Evolutionary conservation across 2,329 filamentous ascomycete genomes (phyloP).

Genomic region (Aureobasidium melanogenum): DNA sequence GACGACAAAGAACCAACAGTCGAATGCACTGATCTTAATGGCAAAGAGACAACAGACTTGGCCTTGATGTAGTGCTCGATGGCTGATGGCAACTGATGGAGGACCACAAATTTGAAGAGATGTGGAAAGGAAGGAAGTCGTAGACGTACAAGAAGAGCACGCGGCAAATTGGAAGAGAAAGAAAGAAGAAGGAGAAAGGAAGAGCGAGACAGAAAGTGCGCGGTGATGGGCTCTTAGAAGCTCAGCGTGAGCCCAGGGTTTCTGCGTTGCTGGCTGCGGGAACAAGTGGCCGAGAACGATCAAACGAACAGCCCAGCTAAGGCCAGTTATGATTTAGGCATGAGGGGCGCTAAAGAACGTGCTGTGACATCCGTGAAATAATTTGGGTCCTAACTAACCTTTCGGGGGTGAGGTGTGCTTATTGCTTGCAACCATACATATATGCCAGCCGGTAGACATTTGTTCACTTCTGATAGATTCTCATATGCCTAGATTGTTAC

Average conservation of each 20-base stretch:
- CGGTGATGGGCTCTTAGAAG: conserved; percentile 9
- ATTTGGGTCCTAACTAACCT: neutral
- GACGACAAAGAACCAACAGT: neutral
- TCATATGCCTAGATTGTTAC: neutral
- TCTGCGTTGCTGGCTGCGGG: conserved; percentile 11
- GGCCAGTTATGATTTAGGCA: conserved; percentile 12
- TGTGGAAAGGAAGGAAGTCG: neutral
- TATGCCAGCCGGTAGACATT: neutral
- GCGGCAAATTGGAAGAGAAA: neutral
- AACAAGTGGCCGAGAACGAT: conserved; percentile 13
- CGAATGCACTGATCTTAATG: neutral
- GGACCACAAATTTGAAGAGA: neutral
- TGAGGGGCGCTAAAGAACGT: conserved; percentile 11
- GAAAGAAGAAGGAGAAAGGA: conserved; percentile 6
- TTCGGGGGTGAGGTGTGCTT: neutral
- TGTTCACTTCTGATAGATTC: neutral
- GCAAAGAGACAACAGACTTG: neutral
- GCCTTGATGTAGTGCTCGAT: neutral
- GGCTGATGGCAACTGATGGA: neutral
- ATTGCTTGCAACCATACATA: neutral
- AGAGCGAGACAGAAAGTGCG: conserved; percentile 7
- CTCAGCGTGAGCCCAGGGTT: conserved; percentile 11
- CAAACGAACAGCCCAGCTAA: conserved; percentile 12
- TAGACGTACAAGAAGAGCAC: neutral
- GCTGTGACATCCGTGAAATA: conserved; percentile 11